Base-by-base conservation (phyloP, 495 filamentous ascomycete species). In the Paragyromitra xinjiangensis region DNA sequence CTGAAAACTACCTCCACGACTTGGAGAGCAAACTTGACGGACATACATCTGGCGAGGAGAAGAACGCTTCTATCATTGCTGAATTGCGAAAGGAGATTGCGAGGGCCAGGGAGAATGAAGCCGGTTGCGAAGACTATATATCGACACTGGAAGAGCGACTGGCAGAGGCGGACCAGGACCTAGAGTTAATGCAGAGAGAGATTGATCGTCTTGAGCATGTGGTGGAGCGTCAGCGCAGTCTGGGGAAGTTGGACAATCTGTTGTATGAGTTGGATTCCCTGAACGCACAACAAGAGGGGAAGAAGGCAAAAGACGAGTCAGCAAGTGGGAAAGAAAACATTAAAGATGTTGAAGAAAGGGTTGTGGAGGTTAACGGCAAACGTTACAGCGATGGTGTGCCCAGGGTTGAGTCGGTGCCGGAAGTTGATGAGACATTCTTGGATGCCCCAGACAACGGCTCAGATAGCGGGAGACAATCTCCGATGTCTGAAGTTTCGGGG, bases 121-220 rank as follows among this genome's bases (percentile, higher is more conserved):
- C 90, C 24, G 89, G 90, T 67, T 92, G 89, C 78, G 95, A 99
- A 81, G 95, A 98, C 67, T 99, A 99, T 82, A 98, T 99, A 61
- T 94, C 95, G 3, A 98, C 95, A 1, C 86, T 99, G 44, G 95
- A 99, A 84, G 95, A 98, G 83, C 91, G 95, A 19, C 88, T 99
- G 16, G 96, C 96, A 0, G 95, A 99, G 84, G 89, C 94, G 4
- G 95, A 99, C 80, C 95, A 98, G 82, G 96, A 99, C 81, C 91
- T 93, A 81, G 95, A 98, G 81, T 83, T 97, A 69, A 97, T 98
- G 94, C 93, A 97, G 84, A 92, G 94, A 34, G 95, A 99, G 82
- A 92, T 99, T 79, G 91, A 96, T 83, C 90, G 95, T 48, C 86
- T 99, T 44, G 95, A 98, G 83, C 93, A 97, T 84, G 94, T 98